Conservation (phyloP, 352 stramenopile species). For the Elongisporangium anandrum region DNA sequence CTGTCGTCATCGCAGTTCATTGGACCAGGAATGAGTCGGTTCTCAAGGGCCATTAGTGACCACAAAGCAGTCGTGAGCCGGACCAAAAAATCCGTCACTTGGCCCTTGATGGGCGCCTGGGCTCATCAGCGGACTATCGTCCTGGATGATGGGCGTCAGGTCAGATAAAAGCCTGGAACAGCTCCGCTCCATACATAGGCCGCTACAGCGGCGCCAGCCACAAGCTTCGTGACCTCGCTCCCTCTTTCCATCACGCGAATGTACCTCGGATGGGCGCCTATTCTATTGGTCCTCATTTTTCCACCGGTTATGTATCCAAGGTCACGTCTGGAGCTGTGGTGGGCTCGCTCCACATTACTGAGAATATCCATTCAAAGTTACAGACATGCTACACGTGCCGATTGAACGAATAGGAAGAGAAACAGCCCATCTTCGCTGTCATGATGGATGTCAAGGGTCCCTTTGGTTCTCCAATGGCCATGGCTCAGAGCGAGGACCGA, state of each 20-base stretch:
- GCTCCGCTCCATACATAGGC: not conserved
- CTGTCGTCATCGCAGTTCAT: not conserved
- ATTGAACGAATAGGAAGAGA: no score
- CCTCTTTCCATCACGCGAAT: no score
- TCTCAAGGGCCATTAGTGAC: not conserved
- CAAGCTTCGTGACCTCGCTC: not conserved
- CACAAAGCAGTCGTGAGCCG: not conserved
- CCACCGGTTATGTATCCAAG: no score
- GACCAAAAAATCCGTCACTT: not conserved
- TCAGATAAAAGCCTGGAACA: not conserved
- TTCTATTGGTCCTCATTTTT: no score
- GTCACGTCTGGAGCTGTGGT: no score
- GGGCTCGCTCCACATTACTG: no score
- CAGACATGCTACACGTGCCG: no score
- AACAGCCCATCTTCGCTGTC: no score
- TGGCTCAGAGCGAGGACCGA: not conserved
- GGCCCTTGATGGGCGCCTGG: not conserved
- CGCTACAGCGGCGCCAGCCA: not conserved
- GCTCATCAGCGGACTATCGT: not conserved
- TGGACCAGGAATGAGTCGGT: not conserved
- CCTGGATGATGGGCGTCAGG: not conserved
- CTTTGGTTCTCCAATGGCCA: no score
- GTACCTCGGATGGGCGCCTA: no score
- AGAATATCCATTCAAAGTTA: no score
- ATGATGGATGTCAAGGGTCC: no score